Evolutionary conservation across 2,329 filamentous ascomycete genomes (phyloP).

Genomic region (Cadophora gregata): DNA sequence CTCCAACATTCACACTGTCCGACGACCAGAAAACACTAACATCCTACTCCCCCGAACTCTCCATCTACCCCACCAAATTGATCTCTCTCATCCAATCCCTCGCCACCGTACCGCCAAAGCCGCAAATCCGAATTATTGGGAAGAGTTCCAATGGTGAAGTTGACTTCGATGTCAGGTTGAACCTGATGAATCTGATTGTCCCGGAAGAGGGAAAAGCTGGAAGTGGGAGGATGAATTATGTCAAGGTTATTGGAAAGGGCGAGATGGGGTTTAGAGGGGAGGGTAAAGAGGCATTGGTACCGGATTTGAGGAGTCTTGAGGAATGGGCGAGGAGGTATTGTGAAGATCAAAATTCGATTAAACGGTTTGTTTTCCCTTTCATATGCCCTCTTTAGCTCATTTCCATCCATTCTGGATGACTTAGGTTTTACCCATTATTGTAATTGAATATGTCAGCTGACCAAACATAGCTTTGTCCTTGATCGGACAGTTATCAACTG

Average conservation of each 20-base stretch:
- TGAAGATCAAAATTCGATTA: conserved; percentile 34
- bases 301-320: conserved; percentile 31
- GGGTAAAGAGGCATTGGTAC: conserved; percentile 28
- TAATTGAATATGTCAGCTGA: conserved; percentile 22
- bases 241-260: conserved; percentile 55
- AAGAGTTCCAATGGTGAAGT: conserved; percentile 45
- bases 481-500: conserved; percentile 60
- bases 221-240: conserved; percentile 55
- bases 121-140: conserved; percentile 56
- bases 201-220: conserved; percentile 48
- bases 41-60: conserved; percentile 56
- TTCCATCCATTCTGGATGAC: neutral
- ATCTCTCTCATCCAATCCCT: conserved; percentile 54
- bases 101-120: conserved; percentile 60
- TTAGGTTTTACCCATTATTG: neutral
- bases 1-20: conserved; percentile 58
- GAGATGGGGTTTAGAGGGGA: conserved; percentile 56
- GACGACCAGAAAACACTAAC: conserved; percentile 55
- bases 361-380: conserved; percentile 34
- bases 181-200: conserved; percentile 59
- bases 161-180: conserved; percentile 61
- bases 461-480: conserved; percentile 55
- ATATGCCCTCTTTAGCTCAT: neutral
- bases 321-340: conserved; percentile 39
- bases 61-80: conserved; percentile 53